These are phyloP conservation scores for Gynostemma pentaphyllum DNA, from an alignment of 306 rosid genomes.

Conservation along the genomic window DNA sequence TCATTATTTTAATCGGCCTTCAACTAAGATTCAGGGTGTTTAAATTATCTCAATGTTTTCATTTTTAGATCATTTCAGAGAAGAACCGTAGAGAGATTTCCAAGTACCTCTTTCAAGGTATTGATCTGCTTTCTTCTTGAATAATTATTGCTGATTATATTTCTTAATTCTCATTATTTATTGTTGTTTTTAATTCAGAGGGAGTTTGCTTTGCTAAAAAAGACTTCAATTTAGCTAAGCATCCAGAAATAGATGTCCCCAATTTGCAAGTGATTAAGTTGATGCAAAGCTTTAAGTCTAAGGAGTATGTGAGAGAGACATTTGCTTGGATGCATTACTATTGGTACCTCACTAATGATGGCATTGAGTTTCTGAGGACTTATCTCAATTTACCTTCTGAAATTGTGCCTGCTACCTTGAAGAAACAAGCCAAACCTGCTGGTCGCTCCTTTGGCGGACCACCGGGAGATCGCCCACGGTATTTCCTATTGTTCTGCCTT, in stretches of 20 bases:
- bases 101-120: no score
- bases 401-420: conserved; percentile 43
- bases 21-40: no score
- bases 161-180: background rate
- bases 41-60: no score
- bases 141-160: no score
- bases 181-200: background rate
- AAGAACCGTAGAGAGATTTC: no score
- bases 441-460: conserved; percentile 47
- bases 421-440: conserved; percentile 40
- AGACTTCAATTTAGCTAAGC: no score
- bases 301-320: conserved; percentile 43
- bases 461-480: conserved; percentile 50
- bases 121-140: no score
- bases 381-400: conserved; percentile 56
- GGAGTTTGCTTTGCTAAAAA: conserved; percentile 15
- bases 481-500: background rate
- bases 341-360: conserved; percentile 44
- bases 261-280: conserved; percentile 50
- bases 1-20: no score
- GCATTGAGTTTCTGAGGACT: conserved; percentile 51
- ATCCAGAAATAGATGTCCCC: conserved; percentile 42
- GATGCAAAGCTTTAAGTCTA: conserved; percentile 51
- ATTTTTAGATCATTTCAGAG: no score
- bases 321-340: no score